phyloP scores from a whole-genome alignment of 257 asterid species.

The Solanum sejunctum region DNA sequence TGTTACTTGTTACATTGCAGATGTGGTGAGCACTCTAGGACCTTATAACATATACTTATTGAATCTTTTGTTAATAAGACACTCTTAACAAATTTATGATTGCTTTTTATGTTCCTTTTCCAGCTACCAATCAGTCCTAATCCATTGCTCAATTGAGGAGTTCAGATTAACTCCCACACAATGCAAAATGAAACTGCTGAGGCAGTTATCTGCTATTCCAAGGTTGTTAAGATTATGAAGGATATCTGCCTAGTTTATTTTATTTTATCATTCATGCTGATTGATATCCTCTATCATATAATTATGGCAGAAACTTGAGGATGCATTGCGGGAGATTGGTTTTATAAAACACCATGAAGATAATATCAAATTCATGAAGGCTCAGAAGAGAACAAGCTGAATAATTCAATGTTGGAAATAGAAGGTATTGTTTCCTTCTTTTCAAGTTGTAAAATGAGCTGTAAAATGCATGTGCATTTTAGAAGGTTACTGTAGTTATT shows the following conservation, averaged over 20 bases:
- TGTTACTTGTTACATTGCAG: background rate
- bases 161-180: background rate
- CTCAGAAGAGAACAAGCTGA: slow-evolving; percentile 25
- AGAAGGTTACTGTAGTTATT: background rate
- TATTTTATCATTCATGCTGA: background rate
- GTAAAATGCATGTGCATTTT: background rate
- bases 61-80: background rate
- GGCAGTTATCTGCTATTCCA: slow-evolving; percentile 14
- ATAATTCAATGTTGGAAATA: slow-evolving; percentile 44
- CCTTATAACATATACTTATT: background rate
- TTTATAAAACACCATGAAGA: slow-evolving; percentile 46
- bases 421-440: slow-evolving; percentile 25
- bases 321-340: too few relatives aligned
- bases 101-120: slow-evolving; percentile 25
- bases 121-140: slow-evolving; percentile 7
- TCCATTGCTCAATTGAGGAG: background rate
- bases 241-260: background rate
- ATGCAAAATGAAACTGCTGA: slow-evolving; percentile 19
- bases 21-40: background rate
- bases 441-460: background rate
- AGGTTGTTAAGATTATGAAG: slow-evolving; percentile 20
- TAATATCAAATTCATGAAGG: slow-evolving; percentile 34
- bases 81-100: background rate
- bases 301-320: too few relatives aligned
- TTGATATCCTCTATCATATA: too few relatives aligned